Evolutionary conservation across 2,329 filamentous ascomycete species (phyloP), one percentile per base, ranked within the genome.

Genomic region (Fusarium graminum): DNA sequence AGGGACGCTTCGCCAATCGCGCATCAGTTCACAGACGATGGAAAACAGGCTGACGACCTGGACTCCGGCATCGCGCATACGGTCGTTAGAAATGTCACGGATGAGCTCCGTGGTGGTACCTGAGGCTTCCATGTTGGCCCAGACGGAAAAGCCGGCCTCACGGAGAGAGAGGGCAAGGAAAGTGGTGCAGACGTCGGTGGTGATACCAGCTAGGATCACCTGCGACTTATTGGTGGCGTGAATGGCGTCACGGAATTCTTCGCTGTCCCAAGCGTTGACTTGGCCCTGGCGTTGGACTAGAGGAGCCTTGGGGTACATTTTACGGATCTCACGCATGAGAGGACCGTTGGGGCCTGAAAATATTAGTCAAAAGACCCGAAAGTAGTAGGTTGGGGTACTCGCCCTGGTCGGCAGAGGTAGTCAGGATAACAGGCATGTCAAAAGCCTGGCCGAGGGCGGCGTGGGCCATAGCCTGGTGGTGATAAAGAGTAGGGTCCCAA

Each of bases 191-290:
- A 93, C 90, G 74, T 93, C 91, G 1, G 91, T 93, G 3, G 86
- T 84, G 70, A 93, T 92, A 9, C 91, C 90, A 4, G 82, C 90
- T 16, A 94, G 76, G 72, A 93, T 90, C 70, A 93, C 80, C 75
- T 93, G 91, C 29, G 83, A 87, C 75, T 87, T 88, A 58, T 85
- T 85, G 6, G 89, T 85, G 3, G 88, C 89, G 65, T 83, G 78
- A 62, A 93, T 82, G 3, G 91, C 90, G 3, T 80, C 81, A 34
- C 84, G 84, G 80, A 93, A 92, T 0, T 90, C 85, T 4, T 82
- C 68, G 69, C 92, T 92, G 74, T 93, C 91, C 91, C 90, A 92
- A 4, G 91, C 90, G 73, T 92, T 86, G 71, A 93, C 90, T 73
- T 93, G 88, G 38, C 91, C 90, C 62, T 89, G 83, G 34, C 91